Evolutionary conservation across 2,329 filamentous ascomycete species (phyloP).

Genomic region (Cytospora piceicola): DNA sequence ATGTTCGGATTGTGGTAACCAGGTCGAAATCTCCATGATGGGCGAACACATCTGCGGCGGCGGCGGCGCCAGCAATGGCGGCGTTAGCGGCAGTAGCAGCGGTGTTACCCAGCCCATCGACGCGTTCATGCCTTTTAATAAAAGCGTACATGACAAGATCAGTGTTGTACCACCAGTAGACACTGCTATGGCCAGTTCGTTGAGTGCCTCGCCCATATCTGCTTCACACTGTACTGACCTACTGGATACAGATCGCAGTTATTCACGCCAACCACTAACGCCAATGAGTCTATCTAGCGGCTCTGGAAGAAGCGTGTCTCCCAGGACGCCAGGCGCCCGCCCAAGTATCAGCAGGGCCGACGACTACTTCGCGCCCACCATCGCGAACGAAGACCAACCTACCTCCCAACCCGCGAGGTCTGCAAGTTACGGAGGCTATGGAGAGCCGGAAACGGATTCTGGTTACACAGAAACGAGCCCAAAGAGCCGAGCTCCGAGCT

Average conservation of each 20-base stretch:
- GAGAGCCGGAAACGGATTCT: conserved; percentile 44
- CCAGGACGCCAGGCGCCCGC: conserved; percentile 56
- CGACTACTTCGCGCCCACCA: conserved; percentile 52
- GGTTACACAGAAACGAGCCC: conserved; percentile 55
- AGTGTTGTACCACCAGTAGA: conserved; percentile 54
- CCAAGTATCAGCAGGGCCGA: conserved; percentile 48
- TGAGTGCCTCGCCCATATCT: conserved; percentile 18
- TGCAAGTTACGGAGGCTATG: conserved; percentile 55
- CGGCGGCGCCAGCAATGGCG: conserved; percentile 33
- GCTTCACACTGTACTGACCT: conserved; percentile 39
- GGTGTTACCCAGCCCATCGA: conserved; percentile 38
- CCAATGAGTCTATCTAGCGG: conserved; percentile 64
- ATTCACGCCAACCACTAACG: conserved; percentile 61
- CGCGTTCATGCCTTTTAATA: conserved; percentile 44
- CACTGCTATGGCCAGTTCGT: conserved; percentile 57
- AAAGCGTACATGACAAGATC: conserved; percentile 45
- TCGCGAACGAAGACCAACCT: conserved; percentile 45
- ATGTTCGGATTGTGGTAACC: conserved; percentile 77
- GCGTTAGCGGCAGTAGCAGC: conserved; percentile 34
- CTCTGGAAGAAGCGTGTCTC: conserved; percentile 63
- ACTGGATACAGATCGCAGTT: conserved; percentile 53
- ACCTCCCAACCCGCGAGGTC: conserved; percentile 47
- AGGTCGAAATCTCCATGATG: conserved; percentile 85
- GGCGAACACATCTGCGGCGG: conserved; percentile 76
- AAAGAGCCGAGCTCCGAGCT: conserved; percentile 43